phyloP scores from a whole-genome alignment of 441 rosid genomes.

The Eutrema salsugineum region DNA sequence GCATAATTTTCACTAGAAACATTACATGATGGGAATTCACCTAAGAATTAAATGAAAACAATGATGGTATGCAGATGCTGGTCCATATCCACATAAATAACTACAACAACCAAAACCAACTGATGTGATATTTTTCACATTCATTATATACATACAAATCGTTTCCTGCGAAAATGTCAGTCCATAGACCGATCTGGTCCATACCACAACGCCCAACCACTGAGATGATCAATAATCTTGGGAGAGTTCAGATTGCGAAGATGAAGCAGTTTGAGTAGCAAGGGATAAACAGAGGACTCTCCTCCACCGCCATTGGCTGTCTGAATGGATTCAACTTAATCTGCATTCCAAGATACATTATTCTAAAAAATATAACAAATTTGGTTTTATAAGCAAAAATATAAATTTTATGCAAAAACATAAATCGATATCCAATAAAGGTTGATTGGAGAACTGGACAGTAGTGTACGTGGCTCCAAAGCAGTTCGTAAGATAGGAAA shows the following conservation, averaged over 20 bases:
- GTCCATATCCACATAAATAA: constrained; percentile 23
- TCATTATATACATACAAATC: neutral
- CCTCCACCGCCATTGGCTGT: constrained; percentile 89
- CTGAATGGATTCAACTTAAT: constrained; percentile 85
- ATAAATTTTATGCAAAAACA: neutral
- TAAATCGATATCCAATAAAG: neutral
- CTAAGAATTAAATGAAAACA: constrained; percentile 4
- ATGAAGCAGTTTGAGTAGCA: constrained; percentile 94
- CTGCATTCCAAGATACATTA: constrained; percentile 38
- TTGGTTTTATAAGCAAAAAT: neutral
- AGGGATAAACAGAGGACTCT: constrained; percentile 61
- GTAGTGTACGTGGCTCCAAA: constrained; percentile 1
- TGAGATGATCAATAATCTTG: neutral
- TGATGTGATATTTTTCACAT: neutral
- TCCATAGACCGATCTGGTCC: neutral
- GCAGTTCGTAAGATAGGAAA: neutral
- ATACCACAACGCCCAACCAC: neutral
- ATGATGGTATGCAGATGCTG: constrained; percentile 13
- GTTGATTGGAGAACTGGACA: constrained; percentile 4
- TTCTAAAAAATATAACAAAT: neutral
- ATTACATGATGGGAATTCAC: neutral
- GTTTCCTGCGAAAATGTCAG: neutral
- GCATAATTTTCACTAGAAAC: neutral
- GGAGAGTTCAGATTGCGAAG: constrained; percentile 48
- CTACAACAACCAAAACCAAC: constrained; percentile 10